phyloP scores from a whole-genome alignment of 148 eudicot genomes.

The Rhododendron simsii region DNA sequence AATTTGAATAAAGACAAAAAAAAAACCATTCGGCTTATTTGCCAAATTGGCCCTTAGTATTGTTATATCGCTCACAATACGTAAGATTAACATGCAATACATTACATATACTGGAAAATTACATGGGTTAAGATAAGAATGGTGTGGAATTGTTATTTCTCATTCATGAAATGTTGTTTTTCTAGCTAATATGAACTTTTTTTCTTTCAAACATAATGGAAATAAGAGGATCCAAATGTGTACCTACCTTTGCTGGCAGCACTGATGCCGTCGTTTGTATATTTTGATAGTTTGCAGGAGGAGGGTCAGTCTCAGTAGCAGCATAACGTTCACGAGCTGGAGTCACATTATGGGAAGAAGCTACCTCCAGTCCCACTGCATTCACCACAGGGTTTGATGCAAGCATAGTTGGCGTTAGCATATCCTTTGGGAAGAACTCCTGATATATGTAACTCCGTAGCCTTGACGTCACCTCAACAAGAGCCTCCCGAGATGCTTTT shows the following conservation, averaged over 20 bases:
- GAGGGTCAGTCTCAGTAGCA: conserved; percentile 42
- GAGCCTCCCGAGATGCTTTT: conserved; percentile 90
- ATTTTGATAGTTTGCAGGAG: conserved; percentile 35
- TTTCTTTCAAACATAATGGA: not conserved
- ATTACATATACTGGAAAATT: not conserved
- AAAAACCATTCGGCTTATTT: too few relatives aligned
- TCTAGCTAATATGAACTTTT: not conserved
- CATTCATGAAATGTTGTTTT: not conserved
- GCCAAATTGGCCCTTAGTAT: not conserved
- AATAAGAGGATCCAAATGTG: not conserved
- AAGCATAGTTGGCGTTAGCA: conserved; percentile 33
- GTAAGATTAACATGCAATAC: not conserved
- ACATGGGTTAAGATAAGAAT: not conserved
- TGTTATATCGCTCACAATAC: not conserved
- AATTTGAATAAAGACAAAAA: too few relatives aligned
- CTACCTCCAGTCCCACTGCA: conserved; percentile 37
- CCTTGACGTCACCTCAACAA: conserved; percentile 83
- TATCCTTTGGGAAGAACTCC: conserved; percentile 58
- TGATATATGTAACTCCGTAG: conserved; percentile 61
- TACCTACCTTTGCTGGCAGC: conserved; percentile 54
- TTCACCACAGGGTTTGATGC: conserved; percentile 39
- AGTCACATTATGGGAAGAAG: conserved; percentile 33
- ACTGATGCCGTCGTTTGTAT: conserved; percentile 26
- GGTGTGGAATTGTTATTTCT: not conserved
- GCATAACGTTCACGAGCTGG: conserved; percentile 29